A percentile compares a stretch with the other conserved stretches of the same genome.
phyloP scores from a whole-genome alignment of 306 rosid species.

The Malus fusca region DNA sequence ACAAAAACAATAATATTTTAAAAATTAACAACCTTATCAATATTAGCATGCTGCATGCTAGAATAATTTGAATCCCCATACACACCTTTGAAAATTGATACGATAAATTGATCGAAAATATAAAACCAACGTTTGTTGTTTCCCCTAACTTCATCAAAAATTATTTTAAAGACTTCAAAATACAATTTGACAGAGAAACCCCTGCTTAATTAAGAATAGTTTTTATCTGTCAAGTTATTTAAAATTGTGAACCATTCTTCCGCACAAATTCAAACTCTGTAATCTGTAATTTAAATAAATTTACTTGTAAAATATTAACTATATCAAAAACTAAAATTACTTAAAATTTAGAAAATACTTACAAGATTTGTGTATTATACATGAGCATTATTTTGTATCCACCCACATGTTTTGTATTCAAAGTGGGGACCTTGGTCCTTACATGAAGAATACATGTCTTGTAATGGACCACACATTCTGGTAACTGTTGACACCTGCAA shows the following conservation, averaged over 20 bases:
- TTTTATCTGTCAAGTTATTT: neutral
- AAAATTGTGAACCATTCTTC: no score
- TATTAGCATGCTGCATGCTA: neutral
- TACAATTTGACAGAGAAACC: neutral
- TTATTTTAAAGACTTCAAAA: neutral
- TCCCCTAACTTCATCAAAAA: neutral
- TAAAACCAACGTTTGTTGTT: neutral
- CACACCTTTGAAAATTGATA: no score
- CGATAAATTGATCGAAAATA: neutral
- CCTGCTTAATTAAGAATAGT: no score
- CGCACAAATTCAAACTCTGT: neutral
- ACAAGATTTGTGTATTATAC: neutral
- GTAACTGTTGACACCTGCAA: conserved; percentile 8
- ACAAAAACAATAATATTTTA: neutral
- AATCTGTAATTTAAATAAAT: no score
- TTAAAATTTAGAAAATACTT: no score
- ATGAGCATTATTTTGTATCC: neutral
- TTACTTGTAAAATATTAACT: neutral
- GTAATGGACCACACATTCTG: conserved; percentile 5
- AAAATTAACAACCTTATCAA: neutral
- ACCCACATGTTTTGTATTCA: neutral
- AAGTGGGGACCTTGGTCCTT: conserved; percentile 19
- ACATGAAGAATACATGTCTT: neutral
- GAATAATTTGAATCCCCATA: neutral
- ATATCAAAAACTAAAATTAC: no score